Conservation (phyloP, 352 stramenopile species). For the Globisporangium echinulatum region DNA sequence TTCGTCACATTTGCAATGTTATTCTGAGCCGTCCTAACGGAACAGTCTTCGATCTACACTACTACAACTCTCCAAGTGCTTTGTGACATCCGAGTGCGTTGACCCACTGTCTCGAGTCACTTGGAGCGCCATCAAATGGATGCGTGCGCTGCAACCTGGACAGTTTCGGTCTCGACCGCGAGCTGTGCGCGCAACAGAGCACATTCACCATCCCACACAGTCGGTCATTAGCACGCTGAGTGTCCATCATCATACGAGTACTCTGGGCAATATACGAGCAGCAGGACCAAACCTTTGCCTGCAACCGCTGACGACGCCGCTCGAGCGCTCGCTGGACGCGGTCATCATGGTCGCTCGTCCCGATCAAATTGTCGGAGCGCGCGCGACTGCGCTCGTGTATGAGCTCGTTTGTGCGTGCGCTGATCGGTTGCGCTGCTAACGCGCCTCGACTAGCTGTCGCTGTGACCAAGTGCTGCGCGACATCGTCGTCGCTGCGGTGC, state of each 20-base stretch:
- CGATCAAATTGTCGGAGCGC: slow-evolving; percentile 3
- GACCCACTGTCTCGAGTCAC: neutral
- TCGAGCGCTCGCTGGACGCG: slow-evolving; percentile 39
- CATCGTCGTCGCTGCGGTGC: slow-evolving; percentile 34
- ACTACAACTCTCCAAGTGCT: no score
- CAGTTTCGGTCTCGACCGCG: slow-evolving; percentile 10
- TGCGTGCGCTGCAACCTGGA: neutral
- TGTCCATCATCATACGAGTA: no score
- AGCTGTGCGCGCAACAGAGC: slow-evolving; percentile 4
- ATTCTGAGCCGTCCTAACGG: no score
- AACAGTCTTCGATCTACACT: no score
- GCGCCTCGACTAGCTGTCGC: neutral
- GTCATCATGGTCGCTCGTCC: slow-evolving; percentile 18
- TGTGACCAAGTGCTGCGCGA: slow-evolving; percentile 11
- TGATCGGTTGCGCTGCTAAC: neutral
- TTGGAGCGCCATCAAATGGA: slow-evolving; percentile 2
- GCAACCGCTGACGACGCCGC: slow-evolving; percentile 34
- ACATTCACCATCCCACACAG: neutral
- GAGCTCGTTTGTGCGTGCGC: slow-evolving; percentile 2
- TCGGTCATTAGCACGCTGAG: no score
- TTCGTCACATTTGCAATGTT: no score
- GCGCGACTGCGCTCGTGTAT: slow-evolving; percentile 3
- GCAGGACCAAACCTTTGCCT: slow-evolving; percentile 25
- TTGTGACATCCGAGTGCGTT: neutral
- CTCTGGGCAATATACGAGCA: no score